Evolutionary conservation across 2,329 filamentous ascomycete species (phyloP), one percentile per base, ranked within the genome.

Genomic region (Thielaviopsis populi): DNA sequence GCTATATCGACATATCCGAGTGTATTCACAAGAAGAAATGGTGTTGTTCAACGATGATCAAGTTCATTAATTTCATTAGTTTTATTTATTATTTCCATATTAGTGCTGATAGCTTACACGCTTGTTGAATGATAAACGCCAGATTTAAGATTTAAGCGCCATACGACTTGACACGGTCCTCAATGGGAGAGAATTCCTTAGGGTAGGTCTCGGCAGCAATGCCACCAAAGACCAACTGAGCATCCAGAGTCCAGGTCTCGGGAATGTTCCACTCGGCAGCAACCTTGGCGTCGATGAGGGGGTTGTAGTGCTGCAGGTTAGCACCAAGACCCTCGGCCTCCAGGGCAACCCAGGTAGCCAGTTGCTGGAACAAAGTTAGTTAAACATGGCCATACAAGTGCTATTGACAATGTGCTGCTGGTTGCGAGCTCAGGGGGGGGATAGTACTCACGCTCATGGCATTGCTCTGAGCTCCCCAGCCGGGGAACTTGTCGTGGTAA

Each of bases 291-390:
- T 95, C 87, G 69, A 95, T 83, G 65, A 96, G 75, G 22, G 90
- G 90, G 81, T 90, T 94, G 80, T 95, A 95, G 78, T 96, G 91
- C 80, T 96, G 91, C 62, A 96, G 80, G 80, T 91, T 95, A 72
- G 86, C 88, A 68, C 90, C 90, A 64, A 95, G 82, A 37, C 91
- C 90, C 73, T 94, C 89, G 66, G 85, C 80, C 76, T 91, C 88
- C 65, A 96, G 83, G 3, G 86, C 88, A 19, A 85, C 86, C 91
- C 91, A 96, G 69, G 90, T 73, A 68, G 83, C 78, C 75, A 83
- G 87, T 78, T 96, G 88, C 73, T 76, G 71, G n/a, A 30, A 43
- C 42, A 53, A 30, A 43, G 17, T 19, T 19, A 54, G 64, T 61
- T 56, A 65, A 56, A 33, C 6, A 17, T 46, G 15, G 5, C 27